phyloP scores from a whole-genome alignment of 768 basidiomycete genomes.

The Gautieria morchelliformis region DNA sequence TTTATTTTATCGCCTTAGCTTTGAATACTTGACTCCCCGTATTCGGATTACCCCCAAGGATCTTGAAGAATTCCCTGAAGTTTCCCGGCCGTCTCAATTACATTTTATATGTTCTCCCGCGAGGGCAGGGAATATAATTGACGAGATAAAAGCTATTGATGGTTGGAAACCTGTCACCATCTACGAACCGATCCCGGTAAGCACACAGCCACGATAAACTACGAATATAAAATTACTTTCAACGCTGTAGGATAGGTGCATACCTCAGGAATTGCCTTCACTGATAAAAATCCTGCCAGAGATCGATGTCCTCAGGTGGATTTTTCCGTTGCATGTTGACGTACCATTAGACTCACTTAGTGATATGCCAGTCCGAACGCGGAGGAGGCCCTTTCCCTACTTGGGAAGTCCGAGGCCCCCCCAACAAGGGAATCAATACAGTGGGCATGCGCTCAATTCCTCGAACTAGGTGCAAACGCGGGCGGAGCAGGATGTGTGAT shows the following conservation, averaged over 20 bases:
- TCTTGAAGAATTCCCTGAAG: conserved; percentile 36
- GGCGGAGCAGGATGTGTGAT: conserved; percentile 49
- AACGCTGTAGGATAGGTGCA: conserved; percentile 52
- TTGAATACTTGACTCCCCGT: conserved; percentile 67
- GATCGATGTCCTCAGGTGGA: conserved; percentile 63
- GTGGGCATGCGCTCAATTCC: conserved; percentile 52
- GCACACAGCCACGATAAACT: conserved; percentile 11
- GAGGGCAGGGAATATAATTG: conserved; percentile 56
- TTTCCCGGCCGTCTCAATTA: conserved; percentile 42
- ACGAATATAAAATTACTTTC: too few species aligned
- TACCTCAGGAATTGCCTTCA: conserved; percentile 69
- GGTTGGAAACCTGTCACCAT: conserved; percentile 61
- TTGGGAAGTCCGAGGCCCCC: conserved; percentile 34
- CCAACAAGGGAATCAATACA: conserved; percentile 52
- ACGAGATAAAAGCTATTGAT: conserved; percentile 43
- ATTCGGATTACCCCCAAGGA: conserved; percentile 66
- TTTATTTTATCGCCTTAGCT: conserved; percentile 32
- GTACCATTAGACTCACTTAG: background rate
- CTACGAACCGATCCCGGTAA: conserved; percentile 82
- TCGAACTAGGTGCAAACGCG: conserved; percentile 48
- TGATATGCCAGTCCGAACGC: conserved; percentile 62
- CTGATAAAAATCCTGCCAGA: conserved; percentile 47
- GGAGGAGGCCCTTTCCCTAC: conserved; percentile 64
- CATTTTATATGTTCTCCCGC: conserved; percentile 84
- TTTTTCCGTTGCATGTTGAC: background rate